Evolutionary conservation across 2,329 filamentous ascomycete genomes (phyloP).

Genomic region (Samsoniella hepiali): DNA sequence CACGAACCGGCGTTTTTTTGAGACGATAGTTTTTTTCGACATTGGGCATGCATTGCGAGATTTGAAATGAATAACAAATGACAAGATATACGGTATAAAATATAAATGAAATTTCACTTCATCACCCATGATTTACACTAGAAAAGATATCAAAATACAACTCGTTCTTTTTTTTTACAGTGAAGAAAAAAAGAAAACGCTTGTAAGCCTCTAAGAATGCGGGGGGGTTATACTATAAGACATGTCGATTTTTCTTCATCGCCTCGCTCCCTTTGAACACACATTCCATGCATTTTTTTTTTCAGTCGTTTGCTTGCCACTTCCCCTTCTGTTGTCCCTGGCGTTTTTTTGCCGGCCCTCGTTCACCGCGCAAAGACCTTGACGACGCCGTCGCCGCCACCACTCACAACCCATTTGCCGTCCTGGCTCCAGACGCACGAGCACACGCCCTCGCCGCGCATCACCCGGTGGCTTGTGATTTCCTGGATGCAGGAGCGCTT

Average conservation of each 20-base stretch:
- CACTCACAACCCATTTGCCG: conserved; percentile 89
- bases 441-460: conserved; percentile 95
- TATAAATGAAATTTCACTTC: neutral
- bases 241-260: neutral
- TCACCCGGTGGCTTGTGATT: conserved; percentile 86
- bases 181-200: conserved; percentile 9
- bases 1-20: neutral
- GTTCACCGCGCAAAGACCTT: conserved; percentile 73
- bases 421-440: conserved; percentile 94
- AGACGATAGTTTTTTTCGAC: neutral
- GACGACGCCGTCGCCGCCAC: conserved; percentile 90
- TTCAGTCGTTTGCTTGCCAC: neutral
- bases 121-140: conserved; percentile 17
- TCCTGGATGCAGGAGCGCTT: conserved; percentile 95
- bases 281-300: neutral
- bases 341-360: neutral
- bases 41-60: neutral
- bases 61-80: neutral
- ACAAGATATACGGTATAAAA: neutral
- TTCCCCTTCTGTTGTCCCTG: neutral
- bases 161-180: conserved; percentile 9
- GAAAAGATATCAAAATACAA: conserved; percentile 10
- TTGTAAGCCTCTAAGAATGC: neutral
- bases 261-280: neutral
- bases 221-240: conserved; percentile 9